Evolutionary conservation across 2,329 filamentous ascomycete genomes (phyloP).

Genomic region (Sarocladiaceae sp.): DNA sequence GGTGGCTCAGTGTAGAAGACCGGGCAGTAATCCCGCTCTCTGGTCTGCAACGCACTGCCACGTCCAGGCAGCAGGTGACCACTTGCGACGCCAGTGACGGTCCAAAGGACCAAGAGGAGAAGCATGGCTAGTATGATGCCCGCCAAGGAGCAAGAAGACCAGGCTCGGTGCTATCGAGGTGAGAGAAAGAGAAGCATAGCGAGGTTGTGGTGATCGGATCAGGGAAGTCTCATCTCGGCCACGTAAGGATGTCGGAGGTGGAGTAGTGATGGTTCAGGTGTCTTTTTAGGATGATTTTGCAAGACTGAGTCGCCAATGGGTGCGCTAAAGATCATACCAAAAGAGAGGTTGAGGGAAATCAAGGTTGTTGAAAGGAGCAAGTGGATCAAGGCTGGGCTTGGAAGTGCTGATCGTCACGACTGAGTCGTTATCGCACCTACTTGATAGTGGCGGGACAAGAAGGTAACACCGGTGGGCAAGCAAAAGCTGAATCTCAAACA

Average conservation of each 20-base stretch:
- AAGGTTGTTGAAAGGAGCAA: background rate
- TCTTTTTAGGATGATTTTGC: background rate
- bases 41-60: background rate
- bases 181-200: conserved; percentile 4
- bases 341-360: background rate
- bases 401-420: background rate
- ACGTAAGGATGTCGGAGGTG: background rate
- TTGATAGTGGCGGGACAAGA: too few species aligned
- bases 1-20: conserved; percentile 7
- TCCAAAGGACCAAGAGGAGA: background rate
- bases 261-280: background rate
- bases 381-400: background rate
- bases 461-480: too few species aligned
- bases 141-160: background rate
- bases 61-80: background rate
- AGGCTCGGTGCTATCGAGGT: conserved; percentile 4
- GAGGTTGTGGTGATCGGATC: background rate
- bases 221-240: background rate
- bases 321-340: background rate
- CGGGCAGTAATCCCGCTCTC: conserved; percentile 5
- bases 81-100: background rate
- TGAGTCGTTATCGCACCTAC: background rate
- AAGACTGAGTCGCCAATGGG: background rate
- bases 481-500: too few species aligned
- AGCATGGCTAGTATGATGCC: background rate